Conservation (phyloP, 331 rosid genomes). For the Ulmus americana region DNA sequence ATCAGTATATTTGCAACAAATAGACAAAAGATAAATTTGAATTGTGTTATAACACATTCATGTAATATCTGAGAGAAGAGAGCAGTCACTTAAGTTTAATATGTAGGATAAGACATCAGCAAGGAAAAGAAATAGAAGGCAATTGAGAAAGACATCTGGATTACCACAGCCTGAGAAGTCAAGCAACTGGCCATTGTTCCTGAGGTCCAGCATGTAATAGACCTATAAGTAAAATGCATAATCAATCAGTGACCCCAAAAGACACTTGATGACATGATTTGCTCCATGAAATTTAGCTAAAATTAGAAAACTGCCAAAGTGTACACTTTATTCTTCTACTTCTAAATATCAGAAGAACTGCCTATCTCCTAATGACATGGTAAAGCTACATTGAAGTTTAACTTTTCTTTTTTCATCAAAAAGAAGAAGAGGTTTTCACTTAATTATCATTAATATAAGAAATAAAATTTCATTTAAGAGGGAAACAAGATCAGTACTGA, state of each 20-base stretch:
- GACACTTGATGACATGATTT: too few species aligned
- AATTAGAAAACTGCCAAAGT: too few species aligned
- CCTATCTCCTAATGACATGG: too few species aligned
- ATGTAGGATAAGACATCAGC: not conserved
- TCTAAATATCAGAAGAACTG: too few species aligned
- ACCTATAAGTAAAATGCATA: conserved; percentile 40
- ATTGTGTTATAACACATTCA: not conserved
- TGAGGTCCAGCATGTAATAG: conserved; percentile 82
- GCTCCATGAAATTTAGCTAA: too few species aligned
- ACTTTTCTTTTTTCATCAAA: too few species aligned
- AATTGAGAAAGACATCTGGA: conserved; percentile 10
- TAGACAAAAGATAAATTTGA: not conserved
- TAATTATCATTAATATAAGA: too few species aligned
- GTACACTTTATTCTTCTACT: too few species aligned
- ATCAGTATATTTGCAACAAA: not conserved
- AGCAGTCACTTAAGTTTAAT: not conserved
- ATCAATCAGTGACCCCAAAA: not conserved
- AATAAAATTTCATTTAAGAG: too few species aligned
- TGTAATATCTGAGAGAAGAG: not conserved
- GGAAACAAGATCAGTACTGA: too few species aligned
- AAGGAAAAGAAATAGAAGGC: not conserved
- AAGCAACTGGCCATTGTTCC: conserved; percentile 53
- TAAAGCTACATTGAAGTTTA: too few species aligned
- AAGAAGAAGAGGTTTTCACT: too few species aligned
- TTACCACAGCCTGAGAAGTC: conserved; percentile 96